A percentile compares a stretch with the other conserved stretches of the same genome.
Conservation (phyloP, 2,329 filamentous ascomycete species). For the Penicillium sp. region DNA sequence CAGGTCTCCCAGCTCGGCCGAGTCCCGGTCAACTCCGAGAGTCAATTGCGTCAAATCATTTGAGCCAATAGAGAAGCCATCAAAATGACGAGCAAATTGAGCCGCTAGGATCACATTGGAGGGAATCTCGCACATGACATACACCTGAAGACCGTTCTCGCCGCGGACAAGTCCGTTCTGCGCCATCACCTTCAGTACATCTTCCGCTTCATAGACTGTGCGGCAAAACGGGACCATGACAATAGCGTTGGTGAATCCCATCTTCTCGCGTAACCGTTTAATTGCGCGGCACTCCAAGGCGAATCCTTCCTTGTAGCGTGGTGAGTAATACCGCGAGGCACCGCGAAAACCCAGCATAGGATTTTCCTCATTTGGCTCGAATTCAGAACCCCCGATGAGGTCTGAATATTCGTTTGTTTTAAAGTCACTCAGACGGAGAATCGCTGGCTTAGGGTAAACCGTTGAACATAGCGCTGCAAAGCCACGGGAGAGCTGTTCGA, state of each 20-base stretch:
- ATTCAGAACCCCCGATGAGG: slow-evolving; percentile 37
- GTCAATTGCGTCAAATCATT: slow-evolving; percentile 40
- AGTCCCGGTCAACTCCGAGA: slow-evolving; percentile 38
- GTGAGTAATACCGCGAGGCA: slow-evolving; percentile 39
- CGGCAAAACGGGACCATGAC: slow-evolving; percentile 39
- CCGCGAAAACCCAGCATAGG: slow-evolving; percentile 41
- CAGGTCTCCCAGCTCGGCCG: slow-evolving; percentile 30
- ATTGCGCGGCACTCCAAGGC: slow-evolving; percentile 37
- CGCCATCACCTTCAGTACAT: slow-evolving; percentile 32
- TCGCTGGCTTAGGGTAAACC: slow-evolving; percentile 35
- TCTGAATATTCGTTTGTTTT: slow-evolving; percentile 40
- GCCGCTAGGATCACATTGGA: slow-evolving; percentile 37
- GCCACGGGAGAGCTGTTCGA: slow-evolving; percentile 34
- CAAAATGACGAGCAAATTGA: slow-evolving; percentile 34
- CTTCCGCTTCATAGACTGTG: slow-evolving; percentile 32
- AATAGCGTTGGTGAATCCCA: slow-evolving; percentile 35
- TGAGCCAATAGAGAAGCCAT: slow-evolving; percentile 40
- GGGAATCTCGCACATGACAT: slow-evolving; percentile 41
- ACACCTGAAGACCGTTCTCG: slow-evolving; percentile 33
- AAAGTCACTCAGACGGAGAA: slow-evolving; percentile 39
- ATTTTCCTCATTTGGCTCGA: slow-evolving; percentile 38
- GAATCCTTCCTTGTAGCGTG: slow-evolving; percentile 36
- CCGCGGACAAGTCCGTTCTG: slow-evolving; percentile 35
- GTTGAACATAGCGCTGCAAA: slow-evolving; percentile 36
- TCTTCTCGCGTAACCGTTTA: slow-evolving; percentile 33